phyloP scores from a whole-genome alignment of 2,329 filamentous ascomycete genomes.

The Pyrenochaeta sp. region DNA sequence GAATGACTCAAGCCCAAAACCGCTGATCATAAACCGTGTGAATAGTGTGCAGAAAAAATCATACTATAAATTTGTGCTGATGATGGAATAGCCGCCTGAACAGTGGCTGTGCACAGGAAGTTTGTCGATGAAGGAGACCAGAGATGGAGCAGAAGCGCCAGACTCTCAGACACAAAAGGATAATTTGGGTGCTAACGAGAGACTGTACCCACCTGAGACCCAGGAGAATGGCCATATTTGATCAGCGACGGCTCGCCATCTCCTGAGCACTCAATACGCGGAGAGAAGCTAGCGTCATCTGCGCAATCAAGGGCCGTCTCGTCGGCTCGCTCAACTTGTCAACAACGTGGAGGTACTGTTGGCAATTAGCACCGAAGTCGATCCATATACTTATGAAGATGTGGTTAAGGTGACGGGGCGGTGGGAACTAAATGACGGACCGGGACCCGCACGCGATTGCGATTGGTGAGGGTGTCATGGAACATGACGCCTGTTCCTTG shows the following conservation, averaged over 20 bases:
- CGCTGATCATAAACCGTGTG: slow-evolving; percentile 4
- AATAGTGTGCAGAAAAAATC: neutral
- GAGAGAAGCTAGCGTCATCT: slow-evolving; percentile 4
- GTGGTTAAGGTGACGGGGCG: neutral
- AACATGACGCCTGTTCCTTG: slow-evolving; percentile 5
- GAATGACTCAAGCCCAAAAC: neutral
- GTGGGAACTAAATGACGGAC: neutral
- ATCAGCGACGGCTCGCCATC: neutral
- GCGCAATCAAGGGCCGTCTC: slow-evolving; percentile 2
- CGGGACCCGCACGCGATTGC: neutral
- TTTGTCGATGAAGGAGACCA: neutral
- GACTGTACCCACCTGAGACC: neutral
- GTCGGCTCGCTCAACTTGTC: neutral
- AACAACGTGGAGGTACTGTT: slow-evolving; percentile 1
- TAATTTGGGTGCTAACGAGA: neutral
- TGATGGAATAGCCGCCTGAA: neutral
- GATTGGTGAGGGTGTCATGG: slow-evolving; percentile 2
- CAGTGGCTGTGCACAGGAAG: neutral
- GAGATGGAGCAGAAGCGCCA: neutral
- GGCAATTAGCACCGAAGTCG: slow-evolving; percentile 4
- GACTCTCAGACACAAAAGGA: neutral
- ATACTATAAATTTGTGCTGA: slow-evolving; percentile 1
- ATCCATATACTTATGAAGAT: slow-evolving; percentile 1
- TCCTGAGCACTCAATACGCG: slow-evolving; percentile 4
- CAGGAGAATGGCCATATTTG: slow-evolving; percentile 3